Evolutionary conservation across 2,329 filamentous ascomycete species (phyloP).

Genomic region (Mycosphaerella sp.): DNA sequence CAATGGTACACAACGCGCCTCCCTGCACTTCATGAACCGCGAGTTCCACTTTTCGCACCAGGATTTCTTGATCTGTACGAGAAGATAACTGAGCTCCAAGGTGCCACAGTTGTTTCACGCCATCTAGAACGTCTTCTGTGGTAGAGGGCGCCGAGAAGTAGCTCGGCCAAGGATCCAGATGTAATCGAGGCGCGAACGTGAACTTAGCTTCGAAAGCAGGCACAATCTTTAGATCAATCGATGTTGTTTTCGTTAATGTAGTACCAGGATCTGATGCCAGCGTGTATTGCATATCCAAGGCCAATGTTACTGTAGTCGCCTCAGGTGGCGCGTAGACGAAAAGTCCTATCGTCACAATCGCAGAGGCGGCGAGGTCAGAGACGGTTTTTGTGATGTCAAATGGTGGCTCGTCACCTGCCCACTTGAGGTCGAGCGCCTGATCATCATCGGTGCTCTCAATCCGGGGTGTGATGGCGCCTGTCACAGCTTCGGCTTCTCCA

Average conservation of each 20-base stretch:
- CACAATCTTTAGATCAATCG: slow-evolving; percentile 64
- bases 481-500: slow-evolving; percentile 71
- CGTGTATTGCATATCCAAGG: slow-evolving; percentile 69
- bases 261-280: slow-evolving; percentile 74
- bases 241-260: slow-evolving; percentile 66
- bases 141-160: slow-evolving; percentile 57
- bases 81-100: slow-evolving; percentile 66
- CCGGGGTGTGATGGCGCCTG: slow-evolving; percentile 56
- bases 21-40: slow-evolving; percentile 55
- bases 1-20: slow-evolving; percentile 51
- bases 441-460: slow-evolving; percentile 33
- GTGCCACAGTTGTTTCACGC: slow-evolving; percentile 74
- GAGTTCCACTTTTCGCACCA: slow-evolving; percentile 60
- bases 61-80: slow-evolving; percentile 60
- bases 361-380: slow-evolving; percentile 12
- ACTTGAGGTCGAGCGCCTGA: slow-evolving; percentile 18
- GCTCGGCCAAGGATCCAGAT: slow-evolving; percentile 76
- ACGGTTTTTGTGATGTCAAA: slow-evolving; percentile 9
- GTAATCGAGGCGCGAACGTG: slow-evolving; percentile 72
- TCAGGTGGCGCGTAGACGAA: slow-evolving; percentile 37
- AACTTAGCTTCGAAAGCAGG: slow-evolving; percentile 90
- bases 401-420: slow-evolving; percentile 28
- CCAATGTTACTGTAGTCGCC: slow-evolving; percentile 58
- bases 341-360: slow-evolving; percentile 14
- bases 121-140: slow-evolving; percentile 38